phyloP scores from a whole-genome alignment of 495 filamentous ascomycete species.

The Penicillium tannophilum region DNA sequence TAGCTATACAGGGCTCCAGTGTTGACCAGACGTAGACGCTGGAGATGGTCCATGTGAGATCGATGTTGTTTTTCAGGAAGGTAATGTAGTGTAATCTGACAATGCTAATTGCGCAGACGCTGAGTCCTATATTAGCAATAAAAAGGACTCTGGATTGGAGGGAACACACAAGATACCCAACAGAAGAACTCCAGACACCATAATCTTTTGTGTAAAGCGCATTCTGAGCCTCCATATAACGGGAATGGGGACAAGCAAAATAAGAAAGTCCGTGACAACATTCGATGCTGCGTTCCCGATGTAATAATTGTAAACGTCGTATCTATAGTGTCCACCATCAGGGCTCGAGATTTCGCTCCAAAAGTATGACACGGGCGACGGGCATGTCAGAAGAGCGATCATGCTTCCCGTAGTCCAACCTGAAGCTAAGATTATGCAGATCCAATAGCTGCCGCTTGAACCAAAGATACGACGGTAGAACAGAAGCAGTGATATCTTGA shows the following conservation, averaged over 20 bases:
- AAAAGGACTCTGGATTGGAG: background rate
- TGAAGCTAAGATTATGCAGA: background rate
- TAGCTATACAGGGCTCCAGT: conserved; percentile 44
- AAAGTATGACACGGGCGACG: conserved; percentile 22
- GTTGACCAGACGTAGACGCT: conserved; percentile 50
- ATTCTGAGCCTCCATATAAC: conserved; percentile 45
- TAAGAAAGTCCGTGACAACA: conserved; percentile 54
- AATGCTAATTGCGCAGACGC: conserved; percentile 26
- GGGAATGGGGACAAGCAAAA: conserved; percentile 51
- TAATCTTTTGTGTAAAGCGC: conserved; percentile 43
- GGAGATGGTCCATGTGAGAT: conserved; percentile 39
- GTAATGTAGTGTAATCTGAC: conserved; percentile 33
- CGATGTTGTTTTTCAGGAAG: conserved; percentile 23
- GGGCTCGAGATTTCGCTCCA: conserved; percentile 14
- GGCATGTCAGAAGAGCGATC: conserved; percentile 17
- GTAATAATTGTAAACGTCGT: conserved; percentile 21
- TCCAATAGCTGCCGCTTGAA: conserved; percentile 15
- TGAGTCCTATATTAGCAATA: background rate
- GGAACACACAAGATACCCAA: conserved; percentile 40
- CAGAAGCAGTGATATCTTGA: conserved; percentile 23
- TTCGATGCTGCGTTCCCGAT: conserved; percentile 51
- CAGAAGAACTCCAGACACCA: conserved; percentile 50
- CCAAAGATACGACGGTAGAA: conserved; percentile 31
- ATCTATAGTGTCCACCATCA: conserved; percentile 12
- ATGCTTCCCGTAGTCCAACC: conserved; percentile 11